Evolutionary conservation across 2,329 filamentous ascomycete genomes (phyloP), one percentile per base, ranked within the genome.

Genomic region (Colletotrichum sp.): DNA sequence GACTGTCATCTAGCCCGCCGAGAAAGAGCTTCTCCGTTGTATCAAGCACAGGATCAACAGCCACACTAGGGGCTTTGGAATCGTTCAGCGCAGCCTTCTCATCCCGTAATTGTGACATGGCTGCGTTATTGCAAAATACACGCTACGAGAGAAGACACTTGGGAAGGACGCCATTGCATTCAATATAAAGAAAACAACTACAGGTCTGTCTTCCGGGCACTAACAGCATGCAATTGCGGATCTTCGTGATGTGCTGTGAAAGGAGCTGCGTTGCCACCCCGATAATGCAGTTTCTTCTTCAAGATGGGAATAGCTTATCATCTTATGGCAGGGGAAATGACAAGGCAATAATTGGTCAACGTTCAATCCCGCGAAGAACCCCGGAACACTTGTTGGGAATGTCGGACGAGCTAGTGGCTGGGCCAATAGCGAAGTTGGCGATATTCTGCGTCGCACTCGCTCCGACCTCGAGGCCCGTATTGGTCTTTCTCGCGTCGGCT

Each of bases 201-300:
- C n/a, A 52, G n/a, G 3, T 15, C 24, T 30, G 3, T 15, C 24
- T 30, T 15, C n/a, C 39, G n/a, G 3, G 8, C n/a, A 3, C 12
- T 8, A 26, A 15, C 21, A 72, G 73, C 73, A 76, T 76, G 69
- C 39, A 64, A 69, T 72, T 76, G 63, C 57, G 73, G 69, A 72
- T 76, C 73, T 44, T 24, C 63, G 24, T 76, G 69, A 76, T 63
- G 73, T 68, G 73, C 57, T 67, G 32, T 57, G 10, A 60, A 57
- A 34, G 21, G n/a, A n/a, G 34, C 26, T 52, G 44, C 26, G 39
- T 59, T 64, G 63, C 57, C 57, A 65, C 57, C 13, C n/a, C 24
- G 63, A 72, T 64, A 72, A 76, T 57, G 73, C 64, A 44, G 63
- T 21, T 7, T 28, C 2, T 28, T 34, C 44, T 63, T 69, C 12